Evolutionary conservation across 768 basidiomycete genomes (phyloP).

Genomic region (Epithele typhae): DNA sequence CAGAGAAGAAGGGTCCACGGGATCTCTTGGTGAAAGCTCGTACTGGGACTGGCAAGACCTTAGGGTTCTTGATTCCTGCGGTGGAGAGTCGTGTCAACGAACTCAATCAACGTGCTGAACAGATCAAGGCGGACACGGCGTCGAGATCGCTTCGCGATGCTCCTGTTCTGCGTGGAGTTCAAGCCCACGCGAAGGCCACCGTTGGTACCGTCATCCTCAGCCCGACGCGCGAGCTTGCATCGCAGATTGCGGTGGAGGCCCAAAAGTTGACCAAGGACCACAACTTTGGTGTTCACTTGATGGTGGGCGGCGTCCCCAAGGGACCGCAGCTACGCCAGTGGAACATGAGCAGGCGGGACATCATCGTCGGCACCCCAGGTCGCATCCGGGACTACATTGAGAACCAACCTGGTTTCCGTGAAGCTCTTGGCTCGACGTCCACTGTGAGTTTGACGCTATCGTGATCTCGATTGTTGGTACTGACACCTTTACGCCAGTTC

Average conservation of each 20-base stretch:
- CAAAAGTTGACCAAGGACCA: slow-evolving; percentile 58
- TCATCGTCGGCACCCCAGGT: slow-evolving; percentile 90
- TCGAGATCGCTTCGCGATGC: slow-evolving; percentile 31
- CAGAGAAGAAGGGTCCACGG: slow-evolving; percentile 28
- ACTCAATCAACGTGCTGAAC: slow-evolving; percentile 41
- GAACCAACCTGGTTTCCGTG: slow-evolving; percentile 50
- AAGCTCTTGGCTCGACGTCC: slow-evolving; percentile 49
- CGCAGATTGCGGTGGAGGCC: slow-evolving; percentile 86
- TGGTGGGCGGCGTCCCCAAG: slow-evolving; percentile 76
- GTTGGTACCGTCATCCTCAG: slow-evolving; percentile 80
- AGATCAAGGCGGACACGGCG: slow-evolving; percentile 32
- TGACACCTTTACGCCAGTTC: slow-evolving; percentile 42
- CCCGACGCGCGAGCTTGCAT: slow-evolving; percentile 87
- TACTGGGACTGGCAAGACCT: slow-evolving; percentile 87
- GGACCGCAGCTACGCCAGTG: slow-evolving; percentile 64
- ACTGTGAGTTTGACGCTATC: slow-evolving; percentile 41
- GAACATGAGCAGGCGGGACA: slow-evolving; percentile 60
- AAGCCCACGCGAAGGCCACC: slow-evolving; percentile 38
- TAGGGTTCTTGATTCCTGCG: slow-evolving; percentile 85
- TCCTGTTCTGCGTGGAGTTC: slow-evolving; percentile 28
- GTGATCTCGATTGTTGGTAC: background rate
- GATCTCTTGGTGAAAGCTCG: slow-evolving; percentile 86
- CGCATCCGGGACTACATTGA: slow-evolving; percentile 71
- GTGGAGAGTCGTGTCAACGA: slow-evolving; percentile 69
- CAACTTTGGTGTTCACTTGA: slow-evolving; percentile 61